Base-by-base conservation (phyloP, 306 rosid genomes). In the Gillenia trifoliata region DNA sequence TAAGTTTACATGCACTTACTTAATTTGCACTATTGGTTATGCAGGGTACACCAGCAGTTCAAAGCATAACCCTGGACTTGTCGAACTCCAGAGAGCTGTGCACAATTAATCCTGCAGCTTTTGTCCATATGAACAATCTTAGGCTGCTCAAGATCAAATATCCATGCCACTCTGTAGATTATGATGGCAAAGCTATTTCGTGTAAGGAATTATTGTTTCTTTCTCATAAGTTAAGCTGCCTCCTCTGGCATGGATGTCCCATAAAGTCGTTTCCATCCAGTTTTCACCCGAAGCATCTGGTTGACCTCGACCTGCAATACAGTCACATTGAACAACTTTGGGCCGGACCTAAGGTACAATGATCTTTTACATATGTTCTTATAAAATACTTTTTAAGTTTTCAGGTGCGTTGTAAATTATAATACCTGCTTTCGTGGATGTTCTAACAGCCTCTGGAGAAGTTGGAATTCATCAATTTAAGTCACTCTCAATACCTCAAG, bases 21-120 rank as follows among this genome's bases (percentile, higher is more conserved):
- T n/a, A n/a, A n/a, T 6, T 34, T 34, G 2, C 38, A 34, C 9
- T 34, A 9, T 34, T 34, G 40, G 40, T 34, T 34, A 34, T 34
- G 9, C 10, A 43, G 50, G 84, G 52, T 7, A 55, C 22, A 1
- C 57, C 64, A 29, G 67, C 29, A 33, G 52, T 73, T 16, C 45
- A 79, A 73, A 70, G 71, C 28, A 55, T 83, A 59, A 31, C 68
- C 31, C 41, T 72, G 0, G 56, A 77, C n/a, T 34, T 17, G 4
- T 4, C 15, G 28, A 0, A 22, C 10, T 30, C 19, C 4, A 19
- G n/a, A 47, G 26, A 3, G 16, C 9, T 31, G 49, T 1, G 1
- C 22, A 61, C 70, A 41, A n/a, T n/a, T n/a, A 69, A 74, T 50
- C 81, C 81, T 71, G 20, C 8, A 8, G 80, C 84, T 71, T 83